Base-by-base conservation (phyloP, 176 grass and related monocot species). In the Phyllostachys edulis region DNA sequence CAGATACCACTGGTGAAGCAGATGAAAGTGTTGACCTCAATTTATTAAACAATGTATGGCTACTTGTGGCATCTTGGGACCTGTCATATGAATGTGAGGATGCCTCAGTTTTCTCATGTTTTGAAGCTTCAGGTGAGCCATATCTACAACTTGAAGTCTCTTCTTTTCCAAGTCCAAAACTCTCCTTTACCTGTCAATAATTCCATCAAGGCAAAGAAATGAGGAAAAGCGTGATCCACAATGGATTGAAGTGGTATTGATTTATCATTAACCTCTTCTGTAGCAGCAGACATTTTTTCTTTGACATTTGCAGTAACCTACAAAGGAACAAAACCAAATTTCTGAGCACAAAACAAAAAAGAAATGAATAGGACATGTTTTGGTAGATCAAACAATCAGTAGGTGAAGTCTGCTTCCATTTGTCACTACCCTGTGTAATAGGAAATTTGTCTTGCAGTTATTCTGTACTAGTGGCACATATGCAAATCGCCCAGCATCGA, bases 231-330 rank as follows among this genome's bases (percentile, higher is more conserved):
- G 60, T n/a, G 12, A 73, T 40, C 18, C 45, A 49, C 41, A 69
- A 18, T 61, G 29, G 56, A 75, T 34, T 44, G 40, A 37, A 85
- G 8, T 60, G 16, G 29, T 38, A 59, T 34, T 27, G 23, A 41
- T 50, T 59, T 27, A 63, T 26, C 24, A 55, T 36, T 85, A 86
- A 86, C 91, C 88, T 93, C 91, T 88, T 88, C 88, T 86, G 84
- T 93, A 76, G 91, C 88, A 83, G 91, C 78, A 71, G 76, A 88
- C 47, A 93, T 71, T 72, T 88, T 85, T 57, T 93, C 91, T 76
- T 74, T 90, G 75, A 93, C 65, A 84, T 86, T 93, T 76, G 88
- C 85, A 67, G 88, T 76, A 83, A 93, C 91, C 88, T 93, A 57
- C 65, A 64, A 78, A 13, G 15, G 18, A 39, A 62, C 41, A 85